Evolutionary conservation across 108 stramenopile species (phyloP), one percentile per base, ranked within the genome.

Genomic region (Mediolabrus comicus): DNA sequence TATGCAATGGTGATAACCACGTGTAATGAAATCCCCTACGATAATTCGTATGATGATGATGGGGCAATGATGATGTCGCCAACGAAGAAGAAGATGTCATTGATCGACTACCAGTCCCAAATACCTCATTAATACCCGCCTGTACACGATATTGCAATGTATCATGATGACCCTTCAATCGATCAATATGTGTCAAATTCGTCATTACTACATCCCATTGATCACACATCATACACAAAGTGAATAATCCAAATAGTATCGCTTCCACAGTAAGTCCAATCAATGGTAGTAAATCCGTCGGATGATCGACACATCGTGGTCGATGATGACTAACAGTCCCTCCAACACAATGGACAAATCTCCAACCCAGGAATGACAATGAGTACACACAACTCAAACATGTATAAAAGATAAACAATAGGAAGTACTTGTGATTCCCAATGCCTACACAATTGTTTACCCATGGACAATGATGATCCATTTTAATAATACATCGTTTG

Each of bases 391-490:
- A 96, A 27, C 92, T 84, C 16, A 92, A 26, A 53, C 83, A 97
- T 12, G 98, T 96, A 83, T 98, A 99, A 55, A 96, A 88, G 52
- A 98, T 82, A 83, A 99, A 99, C 13, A 98, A 83, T 43, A 99
- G 59, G 84, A 99, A 99, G 74, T 96, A 97, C 85, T 99, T 99
- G 91, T 99, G 98, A 78, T 99, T 99, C 36, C 95, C 92, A 59
- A 97, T 91, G 43, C 97, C 99, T 16, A 99, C 96, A 83, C 98
- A 98, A 82, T 99, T 99, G 86, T 98, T 99, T 35, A 98, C 96
- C 98, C 98, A 97, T 19, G 97, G 96, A 81, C 97, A 98, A 67
- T 91, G 87, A 86, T 91, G 95, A 71, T 96, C 95, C 92, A 96
- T 94, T 78, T 96, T 94, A 62, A 96, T 85, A 31, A 96, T 89